phyloP scores from a whole-genome alignment of 108 stramenopile genomes.

The Nitzschia sp. region DNA sequence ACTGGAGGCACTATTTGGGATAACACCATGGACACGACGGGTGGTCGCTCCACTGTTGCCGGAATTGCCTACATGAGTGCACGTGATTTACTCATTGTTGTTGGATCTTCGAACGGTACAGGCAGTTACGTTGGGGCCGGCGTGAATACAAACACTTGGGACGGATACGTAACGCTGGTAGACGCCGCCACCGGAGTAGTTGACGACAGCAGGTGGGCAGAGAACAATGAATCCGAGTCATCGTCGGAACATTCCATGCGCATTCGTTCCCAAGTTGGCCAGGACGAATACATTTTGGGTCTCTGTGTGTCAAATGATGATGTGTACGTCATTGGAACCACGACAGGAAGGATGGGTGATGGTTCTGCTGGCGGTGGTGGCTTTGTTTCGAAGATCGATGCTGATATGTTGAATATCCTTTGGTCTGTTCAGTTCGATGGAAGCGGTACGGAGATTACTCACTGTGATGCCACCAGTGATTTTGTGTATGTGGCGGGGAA shows the following conservation, averaged over 20 bases:
- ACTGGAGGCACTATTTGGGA: slow-evolving; percentile 1
- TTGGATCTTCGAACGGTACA: slow-evolving; percentile 12
- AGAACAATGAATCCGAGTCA: background rate
- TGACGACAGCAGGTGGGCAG: slow-evolving; percentile 6
- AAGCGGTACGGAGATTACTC: slow-evolving; percentile 2
- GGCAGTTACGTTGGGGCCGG: slow-evolving; percentile 22
- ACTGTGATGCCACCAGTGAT: background rate
- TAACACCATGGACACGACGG: slow-evolving; percentile 6
- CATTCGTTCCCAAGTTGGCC: slow-evolving; percentile 10
- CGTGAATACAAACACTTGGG: slow-evolving; percentile 9
- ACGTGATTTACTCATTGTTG: slow-evolving; percentile 13
- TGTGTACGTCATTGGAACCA: slow-evolving; percentile 20
- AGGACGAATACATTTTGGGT: slow-evolving; percentile 14
- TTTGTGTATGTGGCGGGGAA: slow-evolving; percentile 11
- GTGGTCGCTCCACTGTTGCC: slow-evolving; percentile 8
- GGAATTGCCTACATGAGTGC: background rate
- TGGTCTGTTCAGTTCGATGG: slow-evolving; percentile 20
- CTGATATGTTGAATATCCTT: slow-evolving; percentile 1
- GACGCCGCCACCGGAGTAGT: slow-evolving; percentile 2
- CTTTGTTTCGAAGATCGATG: slow-evolving; percentile 22
- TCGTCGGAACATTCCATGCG: slow-evolving; percentile 4
- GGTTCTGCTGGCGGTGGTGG: slow-evolving; percentile 7
- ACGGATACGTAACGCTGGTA: slow-evolving; percentile 17
- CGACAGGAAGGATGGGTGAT: slow-evolving; percentile 5
- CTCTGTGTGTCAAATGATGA: slow-evolving; percentile 20